Percentiles rank a stretch among this genome's conserved stretches.
Conservation (phyloP, 2,329 filamentous ascomycete genomes). For the Diatrype stigma region DNA sequence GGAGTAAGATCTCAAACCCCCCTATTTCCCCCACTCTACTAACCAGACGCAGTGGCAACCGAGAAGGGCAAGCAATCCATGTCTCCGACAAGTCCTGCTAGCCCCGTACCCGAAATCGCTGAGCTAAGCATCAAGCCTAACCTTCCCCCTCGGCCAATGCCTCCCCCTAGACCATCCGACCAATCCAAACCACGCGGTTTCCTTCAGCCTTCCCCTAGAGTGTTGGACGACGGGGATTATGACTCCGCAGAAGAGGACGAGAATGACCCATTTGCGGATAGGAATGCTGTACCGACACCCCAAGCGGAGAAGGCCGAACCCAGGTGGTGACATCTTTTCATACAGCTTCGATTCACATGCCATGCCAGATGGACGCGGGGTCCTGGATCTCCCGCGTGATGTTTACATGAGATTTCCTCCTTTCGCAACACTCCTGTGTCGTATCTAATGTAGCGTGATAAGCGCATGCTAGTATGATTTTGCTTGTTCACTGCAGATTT, state of each 20-base stretch:
- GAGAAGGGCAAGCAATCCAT: conserved; percentile 47
- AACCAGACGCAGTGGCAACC: conserved; percentile 43
- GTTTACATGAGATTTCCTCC: too few relatives aligned
- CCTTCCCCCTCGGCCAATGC: conserved; percentile 35
- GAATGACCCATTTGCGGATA: conserved; percentile 84
- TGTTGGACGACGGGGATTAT: conserved; percentile 51
- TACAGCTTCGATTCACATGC: too few relatives aligned
- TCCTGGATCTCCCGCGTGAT: too few relatives aligned
- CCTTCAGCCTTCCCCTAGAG: conserved; percentile 38
- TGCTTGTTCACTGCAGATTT: too few relatives aligned
- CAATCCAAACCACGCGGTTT: conserved; percentile 48
- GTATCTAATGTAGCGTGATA: too few relatives aligned
- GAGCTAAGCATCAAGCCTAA: conserved; percentile 37
- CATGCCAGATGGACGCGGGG: too few relatives aligned
- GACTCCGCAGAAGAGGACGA: conserved; percentile 68
- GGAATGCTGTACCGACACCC: conserved; percentile 57
- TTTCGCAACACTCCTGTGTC: too few relatives aligned
- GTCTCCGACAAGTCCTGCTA: conserved; percentile 35
- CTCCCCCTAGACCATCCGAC: conserved; percentile 44
- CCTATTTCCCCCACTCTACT: conserved; percentile 11
- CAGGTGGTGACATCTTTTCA: conserved; percentile 22
- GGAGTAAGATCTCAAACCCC: conserved; percentile 40
- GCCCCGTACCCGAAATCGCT: conserved; percentile 38
- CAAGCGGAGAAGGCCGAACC: conserved; percentile 35
- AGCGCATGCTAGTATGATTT: too few relatives aligned